Evolutionary conservation across 2,329 filamentous ascomycete genomes (phyloP).

Genomic region (Cadophora luteo-olivacea): DNA sequence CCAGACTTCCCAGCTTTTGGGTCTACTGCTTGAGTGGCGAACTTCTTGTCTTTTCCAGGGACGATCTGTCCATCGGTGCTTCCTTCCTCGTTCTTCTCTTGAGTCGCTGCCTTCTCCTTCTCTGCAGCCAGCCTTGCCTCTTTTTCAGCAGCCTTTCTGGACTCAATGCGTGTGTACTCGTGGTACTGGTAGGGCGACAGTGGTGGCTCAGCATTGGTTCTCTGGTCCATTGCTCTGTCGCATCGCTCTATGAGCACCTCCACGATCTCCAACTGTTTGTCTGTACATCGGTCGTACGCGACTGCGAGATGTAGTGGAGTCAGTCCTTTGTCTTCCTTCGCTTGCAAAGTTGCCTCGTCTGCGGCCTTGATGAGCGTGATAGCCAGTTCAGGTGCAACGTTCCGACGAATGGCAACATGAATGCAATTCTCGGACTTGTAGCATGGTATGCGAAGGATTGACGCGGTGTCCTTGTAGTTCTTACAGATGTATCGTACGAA

Average conservation of each 20-base stretch:
- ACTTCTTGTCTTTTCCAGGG: neutral
- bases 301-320: constrained; percentile 32
- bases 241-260: constrained; percentile 24
- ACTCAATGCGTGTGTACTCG: constrained; percentile 21
- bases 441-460: constrained; percentile 22
- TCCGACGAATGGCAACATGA: constrained; percentile 25
- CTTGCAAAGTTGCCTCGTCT: constrained; percentile 21
- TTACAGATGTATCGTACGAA: constrained; percentile 29
- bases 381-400: constrained; percentile 15
- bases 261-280: constrained; percentile 28
- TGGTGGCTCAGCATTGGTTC: constrained; percentile 12
- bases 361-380: constrained; percentile 24
- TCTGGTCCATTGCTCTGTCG: constrained; percentile 25
- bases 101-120: constrained; percentile 9
- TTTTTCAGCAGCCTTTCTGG: constrained; percentile 11
- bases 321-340: constrained; percentile 25
- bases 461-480: constrained; percentile 24
- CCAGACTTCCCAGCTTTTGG: constrained; percentile 1
- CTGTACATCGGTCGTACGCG: constrained; percentile 27
- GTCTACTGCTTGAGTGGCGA: neutral
- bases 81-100: constrained; percentile 18
- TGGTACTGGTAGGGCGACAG: constrained; percentile 29
- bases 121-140: constrained; percentile 16
- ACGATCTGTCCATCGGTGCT: neutral
- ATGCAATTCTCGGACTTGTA: constrained; percentile 26